Evolutionary conservation across 148 eudicot genomes (phyloP), one percentile per base, ranked within the genome.

Genomic region (Vaccinium vitisidaea): DNA sequence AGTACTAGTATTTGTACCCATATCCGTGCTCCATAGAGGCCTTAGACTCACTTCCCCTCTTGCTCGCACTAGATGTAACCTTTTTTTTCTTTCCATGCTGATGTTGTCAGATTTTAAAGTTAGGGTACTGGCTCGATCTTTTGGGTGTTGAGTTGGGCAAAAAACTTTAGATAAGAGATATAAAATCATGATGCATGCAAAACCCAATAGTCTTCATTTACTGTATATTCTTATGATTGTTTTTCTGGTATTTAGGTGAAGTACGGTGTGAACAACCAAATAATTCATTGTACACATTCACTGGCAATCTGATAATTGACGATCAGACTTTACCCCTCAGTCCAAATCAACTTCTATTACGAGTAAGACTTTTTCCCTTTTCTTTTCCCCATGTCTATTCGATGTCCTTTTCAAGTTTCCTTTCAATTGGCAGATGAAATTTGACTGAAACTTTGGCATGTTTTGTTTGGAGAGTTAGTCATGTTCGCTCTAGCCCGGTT

Each of bases 241-340:
- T 59, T 27, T 88, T n/a, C 58, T 67, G 54, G 63, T 73, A 12
- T 74, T 86, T 93, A 97, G 99, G 98, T 83, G 99, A 97, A 91
- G 88, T 97, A 83, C 93, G 94, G 75, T 97, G 99, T 85, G 99
- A 97, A 87, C 98, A 97, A 86, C 98, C 99, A 83, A 97, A 95
- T 87, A 97, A 97, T 91, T 97, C 99, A 14, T 89, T 97, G 86
- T 97, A 97, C 88, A 97, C 99, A 21, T 95, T 93, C 87, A 95
- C 98, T 84, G 99, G 99, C 53, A 97, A 97, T 89, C 92, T 97
- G 90, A 92, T 94, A 77, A 84, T 92, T 83, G 90, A 97, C 74
- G 88, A 91, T 90, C 99, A 97, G 87, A 97, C 95, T 19, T 83
- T 97, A 86, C 98, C 99, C 75, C 91, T 97, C 59, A 90, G 92